phyloP scores from a whole-genome alignment of 202 grass and related monocot genomes.

The Setaria italica region DNA sequence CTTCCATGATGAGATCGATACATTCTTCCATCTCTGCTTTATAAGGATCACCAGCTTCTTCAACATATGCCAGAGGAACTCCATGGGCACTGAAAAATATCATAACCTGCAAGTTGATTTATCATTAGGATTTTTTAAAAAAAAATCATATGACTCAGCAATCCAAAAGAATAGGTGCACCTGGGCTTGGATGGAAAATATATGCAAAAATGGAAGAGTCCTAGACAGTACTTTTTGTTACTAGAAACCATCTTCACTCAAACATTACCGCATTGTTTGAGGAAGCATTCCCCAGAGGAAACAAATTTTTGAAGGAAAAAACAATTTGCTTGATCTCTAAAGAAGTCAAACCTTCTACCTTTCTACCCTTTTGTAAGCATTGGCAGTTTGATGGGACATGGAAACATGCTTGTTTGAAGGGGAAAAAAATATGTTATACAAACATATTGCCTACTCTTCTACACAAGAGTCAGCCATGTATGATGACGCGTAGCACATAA shows the following conservation, averaged over 20 bases:
- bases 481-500: conserved; percentile 29
- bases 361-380: conserved; percentile 7
- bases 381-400: conserved; percentile 10
- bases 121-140: conserved; percentile 23
- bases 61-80: conserved; percentile 95
- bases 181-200: conserved; percentile 6
- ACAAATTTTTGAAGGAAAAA: conserved; percentile 20
- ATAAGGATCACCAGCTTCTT: conserved; percentile 98
- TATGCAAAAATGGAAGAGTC: conserved; percentile 17
- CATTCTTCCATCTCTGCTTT: conserved; percentile 99
- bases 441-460: background rate
- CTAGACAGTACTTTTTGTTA: conserved; percentile 23
- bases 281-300: conserved; percentile 16
- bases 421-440: background rate
- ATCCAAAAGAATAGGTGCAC: conserved; percentile 24
- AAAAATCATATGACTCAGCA: conserved; percentile 29
- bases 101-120: conserved; percentile 76
- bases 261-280: conserved; percentile 19
- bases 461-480: background rate
- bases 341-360: conserved; percentile 16
- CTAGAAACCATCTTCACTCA: conserved; percentile 29
- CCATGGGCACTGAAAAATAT: conserved; percentile 99
- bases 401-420: background rate
- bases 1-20: conserved; percentile 95
- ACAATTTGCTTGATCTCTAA: background rate